Percentiles rank a stretch among this genome's conserved stretches.
phyloP scores from a whole-genome alignment of 2,329 filamentous ascomycete species.

The Fusarium chlamydosporum region DNA sequence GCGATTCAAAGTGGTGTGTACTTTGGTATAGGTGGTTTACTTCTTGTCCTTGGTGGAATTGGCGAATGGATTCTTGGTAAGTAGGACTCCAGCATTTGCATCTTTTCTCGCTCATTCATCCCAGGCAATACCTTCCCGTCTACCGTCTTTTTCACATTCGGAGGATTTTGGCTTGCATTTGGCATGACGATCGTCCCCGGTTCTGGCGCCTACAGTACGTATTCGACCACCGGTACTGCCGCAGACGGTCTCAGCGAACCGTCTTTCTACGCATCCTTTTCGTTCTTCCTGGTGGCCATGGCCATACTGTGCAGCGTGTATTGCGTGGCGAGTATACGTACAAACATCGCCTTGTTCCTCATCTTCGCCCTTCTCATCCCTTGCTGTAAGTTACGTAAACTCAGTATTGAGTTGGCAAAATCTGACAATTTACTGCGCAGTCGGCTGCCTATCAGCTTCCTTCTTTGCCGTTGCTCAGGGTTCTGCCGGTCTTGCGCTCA shows the following conservation, averaged over 20 bases:
- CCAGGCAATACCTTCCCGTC: slow-evolving; percentile 66
- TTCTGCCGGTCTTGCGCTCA: slow-evolving; percentile 27
- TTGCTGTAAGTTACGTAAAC: slow-evolving; percentile 45
- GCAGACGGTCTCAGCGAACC: slow-evolving; percentile 58
- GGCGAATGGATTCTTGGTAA: slow-evolving; percentile 65
- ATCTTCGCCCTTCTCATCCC: slow-evolving; percentile 70
- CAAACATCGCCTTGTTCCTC: slow-evolving; percentile 72
- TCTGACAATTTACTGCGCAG: slow-evolving; percentile 27
- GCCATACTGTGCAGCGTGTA: slow-evolving; percentile 72
- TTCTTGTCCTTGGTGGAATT: slow-evolving; percentile 62
- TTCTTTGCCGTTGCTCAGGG: slow-evolving; percentile 51
- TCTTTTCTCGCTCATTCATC: neutral
- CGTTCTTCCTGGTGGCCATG: slow-evolving; percentile 74
- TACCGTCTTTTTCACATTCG: slow-evolving; percentile 65
- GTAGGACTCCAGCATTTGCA: accelerated
- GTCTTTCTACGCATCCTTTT: slow-evolving; percentile 65
- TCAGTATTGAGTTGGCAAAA: accelerated
- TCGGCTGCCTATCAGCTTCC: slow-evolving; percentile 50
- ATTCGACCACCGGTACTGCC: slow-evolving; percentile 50
- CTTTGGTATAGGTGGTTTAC: slow-evolving; percentile 62
- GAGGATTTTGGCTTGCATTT: slow-evolving; percentile 66
- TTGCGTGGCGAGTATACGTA: slow-evolving; percentile 74
- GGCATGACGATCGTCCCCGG: slow-evolving; percentile 64
- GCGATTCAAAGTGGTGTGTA: slow-evolving; percentile 52
- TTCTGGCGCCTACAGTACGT: slow-evolving; percentile 61